Evolutionary conservation across 345 rosid species (phyloP).

Genomic region (Gossypium sturtianum): DNA sequence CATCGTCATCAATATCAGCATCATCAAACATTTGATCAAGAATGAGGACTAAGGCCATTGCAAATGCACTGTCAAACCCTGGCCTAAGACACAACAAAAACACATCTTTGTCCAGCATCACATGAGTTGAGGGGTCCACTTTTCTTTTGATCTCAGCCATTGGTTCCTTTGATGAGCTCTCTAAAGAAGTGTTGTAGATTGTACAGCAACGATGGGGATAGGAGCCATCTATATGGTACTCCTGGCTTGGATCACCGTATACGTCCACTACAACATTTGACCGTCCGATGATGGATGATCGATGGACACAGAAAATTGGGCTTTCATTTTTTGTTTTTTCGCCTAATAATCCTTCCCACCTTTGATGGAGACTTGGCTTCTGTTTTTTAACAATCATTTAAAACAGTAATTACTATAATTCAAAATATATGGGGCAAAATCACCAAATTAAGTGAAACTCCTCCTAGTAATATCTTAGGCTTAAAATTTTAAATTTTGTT

Average conservation of each 20-base stretch:
- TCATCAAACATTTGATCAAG: slow-evolving; percentile 46
- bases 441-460: too few species aligned
- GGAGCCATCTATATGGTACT: slow-evolving; percentile 49
- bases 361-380: slow-evolving; percentile 50
- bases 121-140: slow-evolving; percentile 43
- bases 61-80: slow-evolving; percentile 21
- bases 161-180: slow-evolving; percentile 19
- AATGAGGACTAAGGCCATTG: slow-evolving; percentile 47
- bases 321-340: slow-evolving; percentile 27
- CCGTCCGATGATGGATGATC: slow-evolving; percentile 45
- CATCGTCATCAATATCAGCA: not conserved
- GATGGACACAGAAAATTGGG: slow-evolving; percentile 36
- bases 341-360: slow-evolving; percentile 49
- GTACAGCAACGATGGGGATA: slow-evolving; percentile 34
- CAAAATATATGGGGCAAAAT: too few species aligned
- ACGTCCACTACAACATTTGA: slow-evolving; percentile 34
- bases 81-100: slow-evolving; percentile 38
- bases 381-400: not conserved
- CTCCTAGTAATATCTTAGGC: too few species aligned
- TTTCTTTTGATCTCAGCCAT: slow-evolving; percentile 56
- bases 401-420: too few species aligned
- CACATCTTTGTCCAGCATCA: slow-evolving; percentile 48
- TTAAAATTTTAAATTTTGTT: too few species aligned
- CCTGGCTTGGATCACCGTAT: slow-evolving; percentile 32
- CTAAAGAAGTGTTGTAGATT: slow-evolving; percentile 14